Percentiles rank a stretch among this genome's conserved stretches.
Evolutionary conservation across 257 asterid species (phyloP).

Genomic region (Lithospermum erythrorhizon): DNA sequence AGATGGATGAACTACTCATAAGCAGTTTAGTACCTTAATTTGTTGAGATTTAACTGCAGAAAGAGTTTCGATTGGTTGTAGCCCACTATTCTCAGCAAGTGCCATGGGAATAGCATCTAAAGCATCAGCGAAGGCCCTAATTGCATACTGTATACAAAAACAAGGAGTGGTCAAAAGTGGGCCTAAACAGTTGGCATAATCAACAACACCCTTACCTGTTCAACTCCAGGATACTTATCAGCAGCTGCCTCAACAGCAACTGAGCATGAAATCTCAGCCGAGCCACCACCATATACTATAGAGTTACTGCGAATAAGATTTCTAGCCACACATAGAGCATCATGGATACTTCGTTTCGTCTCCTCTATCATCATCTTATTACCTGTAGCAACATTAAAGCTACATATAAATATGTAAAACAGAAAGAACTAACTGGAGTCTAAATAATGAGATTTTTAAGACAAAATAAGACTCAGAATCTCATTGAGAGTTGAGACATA

Average conservation of each 20-base stretch:
- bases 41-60: conserved; percentile 89
- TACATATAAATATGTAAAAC: too few relatives aligned
- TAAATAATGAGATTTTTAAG: too few relatives aligned
- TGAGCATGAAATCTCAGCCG: conserved; percentile 92
- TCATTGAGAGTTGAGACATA: too few relatives aligned
- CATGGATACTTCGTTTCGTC: conserved; percentile 92
- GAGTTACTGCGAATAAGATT: conserved; percentile 91
- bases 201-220: conserved; percentile 41
- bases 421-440: too few relatives aligned
- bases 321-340: conserved; percentile 86
- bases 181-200: too few relatives aligned
- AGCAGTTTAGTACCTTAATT: conserved; percentile 44
- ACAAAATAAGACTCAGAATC: too few relatives aligned
- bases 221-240: conserved; percentile 93
- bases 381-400: conserved; percentile 25
- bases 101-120: conserved; percentile 97
- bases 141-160: conserved; percentile 59
- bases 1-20: too few relatives aligned
- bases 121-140: conserved; percentile 95
- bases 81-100: conserved; percentile 93
- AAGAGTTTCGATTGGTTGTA: conserved; percentile 88
- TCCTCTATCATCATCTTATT: conserved; percentile 99
- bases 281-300: conserved; percentile 95
- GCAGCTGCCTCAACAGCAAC: conserved; percentile 96
- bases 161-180: conserved; percentile 3